Evolutionary conservation across 2,329 filamentous ascomycete species (phyloP).

Genomic region (Decorospora gaudefroyi): DNA sequence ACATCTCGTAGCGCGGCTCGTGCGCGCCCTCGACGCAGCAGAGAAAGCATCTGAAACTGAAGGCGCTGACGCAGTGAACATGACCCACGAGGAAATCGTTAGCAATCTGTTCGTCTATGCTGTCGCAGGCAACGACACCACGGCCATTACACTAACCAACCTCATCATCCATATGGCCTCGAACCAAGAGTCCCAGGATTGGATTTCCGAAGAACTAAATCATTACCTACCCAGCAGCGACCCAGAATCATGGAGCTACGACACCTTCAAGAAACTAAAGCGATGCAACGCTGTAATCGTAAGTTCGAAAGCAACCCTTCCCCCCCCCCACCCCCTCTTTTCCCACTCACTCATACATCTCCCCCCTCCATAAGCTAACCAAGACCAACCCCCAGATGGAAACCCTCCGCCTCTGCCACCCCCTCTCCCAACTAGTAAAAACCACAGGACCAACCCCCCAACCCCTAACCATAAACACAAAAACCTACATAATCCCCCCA

Average conservation of each 20-base stretch:
- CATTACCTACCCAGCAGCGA: slow-evolving; percentile 15
- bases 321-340: too few relatives aligned
- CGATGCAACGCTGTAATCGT: too few relatives aligned
- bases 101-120: slow-evolving; percentile 57
- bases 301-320: too few relatives aligned
- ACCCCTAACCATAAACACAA: slow-evolving; percentile 3
- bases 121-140: slow-evolving; percentile 59
- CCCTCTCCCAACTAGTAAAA: slow-evolving; percentile 13
- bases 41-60: slow-evolving; percentile 48
- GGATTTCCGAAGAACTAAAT: slow-evolving; percentile 51
- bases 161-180: slow-evolving; percentile 52
- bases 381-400: slow-evolving; percentile 18
- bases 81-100: slow-evolving; percentile 19
- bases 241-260: slow-evolving; percentile 31
- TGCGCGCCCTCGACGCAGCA: slow-evolving; percentile 6
- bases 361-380: too few relatives aligned
- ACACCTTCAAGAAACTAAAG: too few relatives aligned
- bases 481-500: slow-evolving; percentile 14
- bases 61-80: too few relatives aligned
- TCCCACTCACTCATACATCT: too few relatives aligned
- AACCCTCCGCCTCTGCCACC: slow-evolving; percentile 18
- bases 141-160: slow-evolving; percentile 50
- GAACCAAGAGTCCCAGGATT: slow-evolving; percentile 53
- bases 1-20: slow-evolving; percentile 12
- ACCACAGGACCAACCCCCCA: neutral